Percentiles rank a stretch among this genome's conserved stretches.
phyloP scores from a whole-genome alignment of 495 filamentous ascomycete species.

The Aspergillus saccharolyticus region DNA sequence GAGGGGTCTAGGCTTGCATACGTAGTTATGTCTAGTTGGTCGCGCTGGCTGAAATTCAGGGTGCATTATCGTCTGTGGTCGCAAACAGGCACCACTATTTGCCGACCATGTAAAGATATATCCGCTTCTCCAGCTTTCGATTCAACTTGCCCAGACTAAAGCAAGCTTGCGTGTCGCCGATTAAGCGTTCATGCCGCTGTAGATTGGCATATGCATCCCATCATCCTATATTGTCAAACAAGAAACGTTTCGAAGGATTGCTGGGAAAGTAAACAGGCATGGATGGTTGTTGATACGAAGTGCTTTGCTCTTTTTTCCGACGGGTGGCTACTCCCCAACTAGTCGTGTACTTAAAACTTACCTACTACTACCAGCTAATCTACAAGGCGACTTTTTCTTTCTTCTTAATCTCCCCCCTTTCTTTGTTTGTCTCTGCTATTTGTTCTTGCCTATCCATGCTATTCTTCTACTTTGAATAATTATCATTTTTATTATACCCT shows the following conservation, averaged over 20 bases:
- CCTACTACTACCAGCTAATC: neutral
- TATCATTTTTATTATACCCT: conserved; percentile 2
- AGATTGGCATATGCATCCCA: conserved; percentile 1
- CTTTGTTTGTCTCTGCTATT: neutral
- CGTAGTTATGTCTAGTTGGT: neutral
- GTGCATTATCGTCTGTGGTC: neutral
- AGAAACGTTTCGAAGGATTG: neutral
- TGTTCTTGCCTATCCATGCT: neutral
- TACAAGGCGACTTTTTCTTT: neutral
- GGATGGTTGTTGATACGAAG: neutral
- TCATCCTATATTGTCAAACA: conserved; percentile 4
- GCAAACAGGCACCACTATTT: conserved; percentile 1
- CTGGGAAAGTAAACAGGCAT: neutral
- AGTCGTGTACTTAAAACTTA: neutral
- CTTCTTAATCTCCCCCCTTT: neutral
- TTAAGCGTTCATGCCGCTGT: conserved; percentile 8
- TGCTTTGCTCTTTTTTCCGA: neutral
- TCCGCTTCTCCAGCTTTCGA: neutral
- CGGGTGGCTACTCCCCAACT: neutral
- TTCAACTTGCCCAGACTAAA: neutral
- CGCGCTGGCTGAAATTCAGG: neutral
- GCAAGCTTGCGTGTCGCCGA: conserved; percentile 13
- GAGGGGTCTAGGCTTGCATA: neutral
- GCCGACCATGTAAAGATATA: no score
- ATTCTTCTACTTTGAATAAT: neutral